Evolutionary conservation across 1,284 basidiomycete genomes (phyloP).

Genomic region (Irpex sp.): DNA sequence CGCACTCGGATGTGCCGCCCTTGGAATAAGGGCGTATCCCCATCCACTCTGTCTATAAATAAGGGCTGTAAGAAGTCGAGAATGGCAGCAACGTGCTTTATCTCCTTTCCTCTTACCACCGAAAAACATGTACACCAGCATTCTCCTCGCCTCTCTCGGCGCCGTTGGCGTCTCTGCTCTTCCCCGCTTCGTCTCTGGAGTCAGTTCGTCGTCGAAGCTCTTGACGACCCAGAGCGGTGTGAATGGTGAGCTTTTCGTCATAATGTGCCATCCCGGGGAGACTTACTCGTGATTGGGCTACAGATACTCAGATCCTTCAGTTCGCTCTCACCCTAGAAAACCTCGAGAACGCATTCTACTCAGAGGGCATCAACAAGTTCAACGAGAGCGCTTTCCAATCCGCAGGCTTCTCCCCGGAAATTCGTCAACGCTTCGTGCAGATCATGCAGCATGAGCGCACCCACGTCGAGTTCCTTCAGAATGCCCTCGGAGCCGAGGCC

Average conservation of each 20-base stretch:
- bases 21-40: not conserved
- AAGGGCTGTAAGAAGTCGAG: not conserved
- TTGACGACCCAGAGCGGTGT: not conserved
- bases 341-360: slow-evolving; percentile 67
- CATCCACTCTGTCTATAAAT: not conserved
- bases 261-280: not conserved
- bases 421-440: slow-evolving; percentile 2
- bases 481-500: not conserved
- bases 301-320: slow-evolving; percentile 44
- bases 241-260: not conserved
- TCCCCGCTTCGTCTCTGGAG: not conserved
- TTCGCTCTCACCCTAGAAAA: slow-evolving; percentile 70
- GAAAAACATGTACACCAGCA: not conserved
- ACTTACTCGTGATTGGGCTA: not conserved
- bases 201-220: too few relatives aligned
- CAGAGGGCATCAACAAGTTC: slow-evolving; percentile 5
- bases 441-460: slow-evolving; percentile 2
- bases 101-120: not conserved
- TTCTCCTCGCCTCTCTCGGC: not conserved
- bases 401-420: not conserved
- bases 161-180: not conserved
- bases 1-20: not conserved
- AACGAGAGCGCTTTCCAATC: slow-evolving; percentile 1
- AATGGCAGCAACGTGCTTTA: not conserved
- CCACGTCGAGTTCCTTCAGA: not conserved